Base-by-base conservation (phyloP, 1,284 basidiomycete species). In the Cryptococcus sp. region DNA sequence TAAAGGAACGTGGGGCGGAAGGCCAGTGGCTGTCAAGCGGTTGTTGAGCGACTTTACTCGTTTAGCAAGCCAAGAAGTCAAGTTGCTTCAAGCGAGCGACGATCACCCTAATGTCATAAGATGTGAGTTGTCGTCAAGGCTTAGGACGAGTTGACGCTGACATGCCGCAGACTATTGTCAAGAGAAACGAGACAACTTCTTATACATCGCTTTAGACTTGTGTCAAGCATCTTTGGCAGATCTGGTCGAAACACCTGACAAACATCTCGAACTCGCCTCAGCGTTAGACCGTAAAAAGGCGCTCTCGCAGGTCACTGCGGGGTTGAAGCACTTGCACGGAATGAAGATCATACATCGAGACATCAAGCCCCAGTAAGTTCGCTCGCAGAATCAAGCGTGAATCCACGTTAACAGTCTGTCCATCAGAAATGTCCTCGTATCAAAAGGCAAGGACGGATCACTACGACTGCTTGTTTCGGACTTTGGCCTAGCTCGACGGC, bases 71-170 rank as follows among this genome's bases (percentile, higher is more conserved):
- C 90, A 95, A 56, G 96, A 99, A 81, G 94, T 98, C 23, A 88
- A 87, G 72, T 86, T 99, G 45, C 83, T 99, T 2, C 92, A 95
- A 79, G 94, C 97, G 73, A 91, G 90, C 43, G 96, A 99, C 79
- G 93, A 97, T 74, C 96, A 99, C 70, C 93, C 93, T 5, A 98
- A 99, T 77, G 94, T 99, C 68, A 95, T 99, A 65, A 87, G 95
- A 56, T 95, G 75, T 76, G 50, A 64, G 61, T 72, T 20, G 11
- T 11, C 5, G 6, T 3, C 13, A 22, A 19, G 16, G 22, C n/a
- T 37, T 10, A 29, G 11, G 34, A 16, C 19, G 1, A 55, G 40
- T 55, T 58, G 50, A 52, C 40, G 15, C 34, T 34, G 38, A 19
- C 47, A 6, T 17, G 25, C n/a, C 2, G 29, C 52, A 77, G 74